Conservation (phyloP, 2,329 filamentous ascomycete species). For the Claviceps sp. region DNA sequence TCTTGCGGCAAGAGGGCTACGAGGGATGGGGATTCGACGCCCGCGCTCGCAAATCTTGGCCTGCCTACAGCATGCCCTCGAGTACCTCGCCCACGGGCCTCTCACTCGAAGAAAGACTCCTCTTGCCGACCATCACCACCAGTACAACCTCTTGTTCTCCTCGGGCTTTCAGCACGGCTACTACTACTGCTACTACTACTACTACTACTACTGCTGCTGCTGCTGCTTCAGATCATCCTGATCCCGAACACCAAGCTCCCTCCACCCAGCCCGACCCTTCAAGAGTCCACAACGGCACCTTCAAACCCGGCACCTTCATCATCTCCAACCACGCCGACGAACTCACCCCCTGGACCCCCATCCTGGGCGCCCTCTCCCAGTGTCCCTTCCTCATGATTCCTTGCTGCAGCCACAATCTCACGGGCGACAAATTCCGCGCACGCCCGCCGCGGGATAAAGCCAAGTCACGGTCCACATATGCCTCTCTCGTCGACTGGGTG, state of each 20-base stretch:
- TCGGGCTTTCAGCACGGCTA: too few species aligned
- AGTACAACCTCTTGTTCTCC: conserved; percentile 2
- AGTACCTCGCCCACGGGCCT: conserved; percentile 14
- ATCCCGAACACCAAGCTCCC: background rate
- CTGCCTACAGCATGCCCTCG: conserved; percentile 41
- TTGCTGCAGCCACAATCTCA: conserved; percentile 83
- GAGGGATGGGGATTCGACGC: conserved; percentile 86
- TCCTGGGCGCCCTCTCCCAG: conserved; percentile 62
- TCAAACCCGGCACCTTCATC: conserved; percentile 69
- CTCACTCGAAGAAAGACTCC: conserved; percentile 31
- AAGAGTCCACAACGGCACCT: conserved; percentile 45
- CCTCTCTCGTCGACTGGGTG: conserved; percentile 71
- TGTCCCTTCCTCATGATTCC: conserved; percentile 87
- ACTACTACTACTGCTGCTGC: too few species aligned
- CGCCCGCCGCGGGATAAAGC: conserved; percentile 36
- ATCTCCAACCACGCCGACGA: conserved; percentile 97
- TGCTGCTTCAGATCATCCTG: too few species aligned
- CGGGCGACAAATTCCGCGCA: conserved; percentile 61
- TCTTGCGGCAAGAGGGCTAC: conserved; percentile 72
- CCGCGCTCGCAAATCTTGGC: conserved; percentile 73
- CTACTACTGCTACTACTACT: too few species aligned
- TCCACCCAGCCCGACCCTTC: conserved; percentile 1
- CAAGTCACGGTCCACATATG: conserved; percentile 57
- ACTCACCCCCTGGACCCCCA: conserved; percentile 87
- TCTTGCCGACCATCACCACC: conserved; percentile 30